Percentiles rank a stretch among this genome's conserved stretches.
These are phyloP conservation scores for Leccinum pellstonianum DNA, from an alignment of 768 basidiomycete species.

Conservation along the genomic window DNA sequence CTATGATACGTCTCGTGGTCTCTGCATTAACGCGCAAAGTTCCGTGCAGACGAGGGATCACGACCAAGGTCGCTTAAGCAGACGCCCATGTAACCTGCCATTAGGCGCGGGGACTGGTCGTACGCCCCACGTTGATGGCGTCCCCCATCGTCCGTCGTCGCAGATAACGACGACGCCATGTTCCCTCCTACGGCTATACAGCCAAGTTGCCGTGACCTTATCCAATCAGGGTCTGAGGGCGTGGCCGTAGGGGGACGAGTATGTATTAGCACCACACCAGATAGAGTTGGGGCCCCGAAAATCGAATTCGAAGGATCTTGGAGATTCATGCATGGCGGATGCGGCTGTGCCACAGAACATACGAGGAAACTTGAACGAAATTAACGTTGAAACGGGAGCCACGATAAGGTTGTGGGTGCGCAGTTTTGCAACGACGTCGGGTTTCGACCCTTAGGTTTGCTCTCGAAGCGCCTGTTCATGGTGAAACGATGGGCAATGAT, in stretches of 20 bases:
- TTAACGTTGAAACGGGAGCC: background rate
- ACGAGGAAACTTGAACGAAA: background rate
- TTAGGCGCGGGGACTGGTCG: background rate
- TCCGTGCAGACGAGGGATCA: background rate
- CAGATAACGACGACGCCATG: background rate
- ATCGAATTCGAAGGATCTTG: background rate
- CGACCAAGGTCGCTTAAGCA: too few relatives aligned
- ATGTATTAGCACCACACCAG: background rate
- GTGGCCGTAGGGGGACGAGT: conserved; percentile 5
- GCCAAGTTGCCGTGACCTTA: conserved; percentile 2
- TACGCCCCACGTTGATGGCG: background rate
- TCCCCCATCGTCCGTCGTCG: background rate
- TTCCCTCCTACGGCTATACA: conserved; percentile 2
- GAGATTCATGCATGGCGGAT: background rate
- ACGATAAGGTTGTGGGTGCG: background rate
- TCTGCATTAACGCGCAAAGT: background rate
- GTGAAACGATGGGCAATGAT: background rate
- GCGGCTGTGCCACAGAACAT: background rate
- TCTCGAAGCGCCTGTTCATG: background rate
- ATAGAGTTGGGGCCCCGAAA: conserved; percentile 8
- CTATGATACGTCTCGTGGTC: background rate
- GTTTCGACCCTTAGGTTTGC: background rate
- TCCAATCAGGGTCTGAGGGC: background rate
- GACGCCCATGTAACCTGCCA: background rate
- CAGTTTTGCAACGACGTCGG: background rate